These are phyloP conservation scores for Porphyrellus cyaneotinctus DNA, from an alignment of 768 basidiomycete genomes.

Conservation along the genomic window DNA sequence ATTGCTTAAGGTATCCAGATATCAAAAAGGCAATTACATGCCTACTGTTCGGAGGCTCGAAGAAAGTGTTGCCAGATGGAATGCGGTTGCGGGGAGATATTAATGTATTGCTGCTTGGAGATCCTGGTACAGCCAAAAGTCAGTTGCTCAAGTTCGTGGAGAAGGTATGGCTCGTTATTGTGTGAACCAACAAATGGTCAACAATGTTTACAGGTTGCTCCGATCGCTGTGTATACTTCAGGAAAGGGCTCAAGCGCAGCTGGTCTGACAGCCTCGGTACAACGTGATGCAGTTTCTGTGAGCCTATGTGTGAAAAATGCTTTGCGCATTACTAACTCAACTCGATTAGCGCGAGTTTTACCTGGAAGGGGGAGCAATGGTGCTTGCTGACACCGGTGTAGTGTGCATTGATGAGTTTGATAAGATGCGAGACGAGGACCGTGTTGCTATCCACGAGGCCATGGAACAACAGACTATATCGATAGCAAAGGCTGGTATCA, in stretches of 20 bases:
- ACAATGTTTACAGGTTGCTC: conserved; percentile 65
- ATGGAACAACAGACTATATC: conserved; percentile 99
- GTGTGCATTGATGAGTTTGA: conserved; percentile 99
- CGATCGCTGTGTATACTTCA: conserved; percentile 96
- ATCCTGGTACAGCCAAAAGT: conserved; percentile 98
- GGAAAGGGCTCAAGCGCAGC: conserved; percentile 98
- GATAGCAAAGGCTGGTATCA: conserved; percentile 98
- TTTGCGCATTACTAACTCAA: conserved; percentile 1
- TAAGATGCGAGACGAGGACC: conserved; percentile 99
- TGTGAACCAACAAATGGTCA: not conserved
- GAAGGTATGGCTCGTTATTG: conserved; percentile 48
- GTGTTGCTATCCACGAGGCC: conserved; percentile 98
- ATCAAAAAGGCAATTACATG: conserved; percentile 98
- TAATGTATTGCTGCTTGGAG: conserved; percentile 93
- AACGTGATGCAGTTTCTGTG: conserved; percentile 88
- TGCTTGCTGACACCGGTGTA: conserved; percentile 95
- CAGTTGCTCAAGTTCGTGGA: conserved; percentile 98
- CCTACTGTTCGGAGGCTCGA: conserved; percentile 94
- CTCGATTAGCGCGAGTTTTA: conserved; percentile 86
- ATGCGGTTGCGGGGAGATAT: conserved; percentile 97
- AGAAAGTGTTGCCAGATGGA: conserved; percentile 94
- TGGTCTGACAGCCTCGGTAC: conserved; percentile 96
- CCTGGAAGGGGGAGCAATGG: conserved; percentile 99
- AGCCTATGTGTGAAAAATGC: conserved; percentile 25
- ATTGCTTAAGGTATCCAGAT: conserved; percentile 47